Evolutionary conservation across 129 eudicot species (phyloP), one percentile per base, ranked within the genome.

Genomic region (Sambucus nigra): DNA sequence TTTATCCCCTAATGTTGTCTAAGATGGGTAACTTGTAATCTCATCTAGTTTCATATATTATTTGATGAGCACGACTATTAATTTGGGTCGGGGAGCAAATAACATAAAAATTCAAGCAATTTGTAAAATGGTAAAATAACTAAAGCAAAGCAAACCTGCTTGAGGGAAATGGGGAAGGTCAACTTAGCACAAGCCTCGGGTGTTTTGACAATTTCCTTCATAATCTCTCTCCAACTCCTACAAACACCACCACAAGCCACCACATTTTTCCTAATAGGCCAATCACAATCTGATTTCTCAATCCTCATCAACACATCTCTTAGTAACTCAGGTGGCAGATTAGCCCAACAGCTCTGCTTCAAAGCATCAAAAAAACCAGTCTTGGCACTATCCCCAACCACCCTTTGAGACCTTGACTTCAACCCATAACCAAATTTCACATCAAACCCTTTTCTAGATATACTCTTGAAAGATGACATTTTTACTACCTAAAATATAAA

Each of bases 281-380:
- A 88, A 1, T 61, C 47, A 39, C 61, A 24, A 54, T 88, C 97
- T 0, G 95, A 76, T 35, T 67, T 80, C 79, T 84, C 97, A 24
- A 89, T 89, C 60, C 97, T 68, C 86, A 71, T 76, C 64, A 89
- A 55, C 28, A 89, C 95, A 24, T 89, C 97, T 25, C 95, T 84
- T 57, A 84, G 55, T 22, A 89, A 75, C 95, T 89, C 97, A 2
- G 85, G 93, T 5, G 95, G 95, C 93, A 89, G 71, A 57, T 84
- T 81, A 13, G 97, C 94, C 97, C 97, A 89, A 63, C 95, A 84
- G 53, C 93, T 89, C 72, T 81, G 95, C 93, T 67, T 73, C 71
- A 89, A 69, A 49, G 79, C 88, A 71, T 84, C 95, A 13, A 79
- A 71, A 29, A 62, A 38, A 4, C 27, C 53, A 0, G 53, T 35